phyloP scores from a whole-genome alignment of 331 rosid genomes.

The Quercus lobata region DNA sequence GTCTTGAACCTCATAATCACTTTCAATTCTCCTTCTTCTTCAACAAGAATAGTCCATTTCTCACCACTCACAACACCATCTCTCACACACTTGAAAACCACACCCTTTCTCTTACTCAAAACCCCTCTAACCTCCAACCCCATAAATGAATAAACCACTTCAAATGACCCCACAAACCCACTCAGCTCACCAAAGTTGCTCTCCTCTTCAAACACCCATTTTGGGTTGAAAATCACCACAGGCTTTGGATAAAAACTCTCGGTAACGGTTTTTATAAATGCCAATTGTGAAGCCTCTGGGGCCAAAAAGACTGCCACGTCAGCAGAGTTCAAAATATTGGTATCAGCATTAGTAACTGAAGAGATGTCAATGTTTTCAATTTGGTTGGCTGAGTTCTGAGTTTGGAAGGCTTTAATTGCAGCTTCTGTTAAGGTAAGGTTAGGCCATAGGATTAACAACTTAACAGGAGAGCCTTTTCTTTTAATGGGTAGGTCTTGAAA shows the following conservation, averaged over 20 bases:
- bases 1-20: slow-evolving; percentile 53
- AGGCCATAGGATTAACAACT: slow-evolving; percentile 40
- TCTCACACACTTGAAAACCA: slow-evolving; percentile 69
- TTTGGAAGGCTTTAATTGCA: slow-evolving; percentile 35
- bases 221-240: slow-evolving; percentile 77
- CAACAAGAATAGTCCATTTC: slow-evolving; percentile 81
- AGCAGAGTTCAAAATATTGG: slow-evolving; percentile 41
- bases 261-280: slow-evolving; percentile 29
- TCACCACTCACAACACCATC: slow-evolving; percentile 90
- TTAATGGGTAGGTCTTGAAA: slow-evolving; percentile 58
- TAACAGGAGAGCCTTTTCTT: slow-evolving; percentile 56
- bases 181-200: slow-evolving; percentile 48
- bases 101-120: slow-evolving; percentile 72
- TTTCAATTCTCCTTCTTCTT: slow-evolving; percentile 69
- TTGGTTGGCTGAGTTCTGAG: slow-evolving; percentile 32
- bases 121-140: slow-evolving; percentile 88
- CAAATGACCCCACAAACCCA: slow-evolving; percentile 76
- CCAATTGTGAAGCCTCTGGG: slow-evolving; percentile 58
- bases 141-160: slow-evolving; percentile 76
- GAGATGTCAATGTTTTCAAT: slow-evolving; percentile 52
- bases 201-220: slow-evolving; percentile 84
- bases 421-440: slow-evolving; percentile 22
- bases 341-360: slow-evolving; percentile 33
- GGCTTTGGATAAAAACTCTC: slow-evolving; percentile 70
- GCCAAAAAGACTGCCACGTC: slow-evolving; percentile 66